Evolutionary conservation across 768 basidiomycete genomes (phyloP).

Genomic region (Ramaria sp.): DNA sequence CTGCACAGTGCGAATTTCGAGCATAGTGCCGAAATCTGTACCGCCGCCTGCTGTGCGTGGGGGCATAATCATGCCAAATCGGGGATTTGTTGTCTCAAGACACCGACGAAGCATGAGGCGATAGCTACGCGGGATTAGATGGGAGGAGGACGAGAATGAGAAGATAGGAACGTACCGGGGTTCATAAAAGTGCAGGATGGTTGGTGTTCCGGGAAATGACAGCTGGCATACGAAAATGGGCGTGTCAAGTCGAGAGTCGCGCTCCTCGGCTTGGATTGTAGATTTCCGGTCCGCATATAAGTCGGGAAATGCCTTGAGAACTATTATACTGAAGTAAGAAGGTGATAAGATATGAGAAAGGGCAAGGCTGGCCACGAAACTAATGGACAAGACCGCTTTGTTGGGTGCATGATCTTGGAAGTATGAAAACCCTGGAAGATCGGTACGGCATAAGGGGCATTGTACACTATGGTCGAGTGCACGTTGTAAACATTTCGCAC

Average conservation of each 20-base stretch:
- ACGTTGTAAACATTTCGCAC: conserved; percentile 78
- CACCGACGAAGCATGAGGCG: conserved; percentile 96
- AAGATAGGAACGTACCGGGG: conserved; percentile 42
- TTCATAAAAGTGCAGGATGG: conserved; percentile 86
- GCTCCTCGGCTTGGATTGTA: conserved; percentile 65
- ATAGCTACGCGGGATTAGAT: conserved; percentile 37
- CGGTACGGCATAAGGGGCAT: conserved; percentile 82
- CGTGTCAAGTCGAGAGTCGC: conserved; percentile 68
- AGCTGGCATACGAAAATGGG: conserved; percentile 89
- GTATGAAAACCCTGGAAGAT: conserved; percentile 63
- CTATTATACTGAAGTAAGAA: conserved; percentile 22
- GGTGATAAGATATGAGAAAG: background rate
- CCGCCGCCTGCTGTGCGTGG: conserved; percentile 37
- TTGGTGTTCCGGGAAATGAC: conserved; percentile 86
- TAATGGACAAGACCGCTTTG: conserved; percentile 55
- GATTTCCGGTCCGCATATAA: conserved; percentile 54
- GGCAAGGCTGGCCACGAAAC: conserved; percentile 25
- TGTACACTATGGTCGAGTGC: conserved; percentile 74
- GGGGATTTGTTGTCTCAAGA: conserved; percentile 63
- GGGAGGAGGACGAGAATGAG: background rate
- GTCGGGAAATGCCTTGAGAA: conserved; percentile 59
- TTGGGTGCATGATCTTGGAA: conserved; percentile 77
- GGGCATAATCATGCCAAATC: conserved; percentile 91
- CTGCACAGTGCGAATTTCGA: conserved; percentile 77
- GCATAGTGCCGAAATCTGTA: conserved; percentile 85